phyloP scores from a whole-genome alignment of 1,139 yeast genomes.

The Casaregolazyma suthepensis region DNA sequence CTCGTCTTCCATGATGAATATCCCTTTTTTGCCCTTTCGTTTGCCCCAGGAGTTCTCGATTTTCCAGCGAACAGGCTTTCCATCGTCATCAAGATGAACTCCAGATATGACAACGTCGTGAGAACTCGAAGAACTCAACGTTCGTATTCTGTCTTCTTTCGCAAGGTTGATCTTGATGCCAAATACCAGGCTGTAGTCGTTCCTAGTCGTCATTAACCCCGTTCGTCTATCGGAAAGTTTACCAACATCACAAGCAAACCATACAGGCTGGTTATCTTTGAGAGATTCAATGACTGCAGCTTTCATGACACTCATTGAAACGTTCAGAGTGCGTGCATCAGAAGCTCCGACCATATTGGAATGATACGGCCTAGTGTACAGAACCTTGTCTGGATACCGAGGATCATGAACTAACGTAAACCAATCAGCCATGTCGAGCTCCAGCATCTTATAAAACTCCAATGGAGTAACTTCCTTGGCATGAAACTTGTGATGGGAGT shows the following conservation, averaged over 20 bases:
- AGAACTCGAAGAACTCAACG: conserved; percentile 63
- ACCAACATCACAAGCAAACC: conserved; percentile 82
- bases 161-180: conserved; percentile 53
- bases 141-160: conserved; percentile 54
- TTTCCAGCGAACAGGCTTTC: conserved; percentile 66
- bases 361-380: conserved; percentile 64
- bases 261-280: conserved; percentile 66
- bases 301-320: conserved; percentile 53
- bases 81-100: conserved; percentile 54
- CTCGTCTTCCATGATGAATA: conserved; percentile 72
- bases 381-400: conserved; percentile 55
- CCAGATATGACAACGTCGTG: conserved; percentile 48
- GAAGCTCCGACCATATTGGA: conserved; percentile 66
- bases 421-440: conserved; percentile 45
- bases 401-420: conserved; percentile 77
- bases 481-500: conserved; percentile 61
- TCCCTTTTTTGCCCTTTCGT: conserved; percentile 66
- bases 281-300: conserved; percentile 59
- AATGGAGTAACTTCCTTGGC: conserved; percentile 52
- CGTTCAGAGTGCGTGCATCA: conserved; percentile 62
- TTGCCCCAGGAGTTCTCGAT: conserved; percentile 88
- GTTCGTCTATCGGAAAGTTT: conserved; percentile 48
- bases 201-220: conserved; percentile 69
- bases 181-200: conserved; percentile 57
- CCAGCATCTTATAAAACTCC: conserved; percentile 52